phyloP scores from a whole-genome alignment of 2,329 filamentous ascomycete genomes.

The Aspergillus sp. region DNA sequence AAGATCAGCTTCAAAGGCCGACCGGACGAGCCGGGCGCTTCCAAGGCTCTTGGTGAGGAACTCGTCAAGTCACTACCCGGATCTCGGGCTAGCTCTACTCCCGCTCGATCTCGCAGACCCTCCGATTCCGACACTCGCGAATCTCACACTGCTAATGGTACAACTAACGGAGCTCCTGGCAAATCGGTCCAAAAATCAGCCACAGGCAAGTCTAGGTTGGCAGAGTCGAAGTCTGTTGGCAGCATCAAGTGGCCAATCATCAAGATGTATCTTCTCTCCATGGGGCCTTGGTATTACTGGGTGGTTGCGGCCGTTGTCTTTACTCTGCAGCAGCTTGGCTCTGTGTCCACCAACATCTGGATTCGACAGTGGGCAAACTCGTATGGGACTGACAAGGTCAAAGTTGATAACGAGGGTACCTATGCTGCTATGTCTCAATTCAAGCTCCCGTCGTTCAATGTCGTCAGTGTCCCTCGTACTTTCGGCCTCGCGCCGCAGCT shows the following conservation, averaged over 20 bases:
- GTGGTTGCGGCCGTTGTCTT: constrained; percentile 73
- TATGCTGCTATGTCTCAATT: constrained; percentile 43
- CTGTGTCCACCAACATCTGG: constrained; percentile 89
- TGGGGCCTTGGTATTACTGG: constrained; percentile 99
- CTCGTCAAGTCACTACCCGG: constrained; percentile 70
- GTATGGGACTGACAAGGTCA: constrained; percentile 58
- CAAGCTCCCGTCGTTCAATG: constrained; percentile 38
- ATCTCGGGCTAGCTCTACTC: constrained; percentile 69
- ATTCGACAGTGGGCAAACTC: constrained; percentile 94
- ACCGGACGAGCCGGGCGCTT: constrained; percentile 73
- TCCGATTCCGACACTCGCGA: constrained; percentile 66
- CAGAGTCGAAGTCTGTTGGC: constrained; percentile 79
- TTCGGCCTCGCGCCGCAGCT: constrained; percentile 33
- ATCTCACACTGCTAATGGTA: constrained; percentile 49
- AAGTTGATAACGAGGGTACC: constrained; percentile 32
- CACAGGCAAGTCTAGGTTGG: constrained; percentile 49
- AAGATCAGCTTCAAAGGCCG: constrained; percentile 74
- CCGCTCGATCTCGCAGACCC: constrained; percentile 73
- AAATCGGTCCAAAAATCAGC: constrained; percentile 45
- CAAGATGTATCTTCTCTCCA: constrained; percentile 77
- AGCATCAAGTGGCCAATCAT: constrained; percentile 88
- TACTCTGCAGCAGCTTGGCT: constrained; percentile 76
- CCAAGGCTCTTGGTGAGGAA: constrained; percentile 88
- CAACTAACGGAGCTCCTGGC: constrained; percentile 33
- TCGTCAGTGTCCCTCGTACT: constrained; percentile 35